Evolutionary conservation across 148 eudicot species (phyloP).

Genomic region (Chenopodium berlandieri): DNA sequence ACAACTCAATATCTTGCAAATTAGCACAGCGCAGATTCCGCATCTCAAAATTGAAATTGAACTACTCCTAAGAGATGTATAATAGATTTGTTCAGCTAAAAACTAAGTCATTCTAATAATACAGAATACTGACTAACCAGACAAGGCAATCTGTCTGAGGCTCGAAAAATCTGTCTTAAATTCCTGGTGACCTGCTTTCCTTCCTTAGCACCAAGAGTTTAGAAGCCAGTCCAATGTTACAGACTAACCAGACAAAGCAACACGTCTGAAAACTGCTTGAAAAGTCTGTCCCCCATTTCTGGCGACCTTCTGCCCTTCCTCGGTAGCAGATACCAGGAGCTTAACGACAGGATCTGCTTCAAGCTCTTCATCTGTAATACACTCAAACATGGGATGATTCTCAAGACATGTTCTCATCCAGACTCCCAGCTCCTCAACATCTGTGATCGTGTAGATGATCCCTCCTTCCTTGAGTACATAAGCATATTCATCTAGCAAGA

Average conservation of each 20-base stretch:
- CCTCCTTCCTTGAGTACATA: conserved; percentile 80
- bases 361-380: conserved; percentile 53
- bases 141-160: not conserved
- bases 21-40: not conserved
- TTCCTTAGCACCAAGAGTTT: not conserved
- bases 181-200: not conserved
- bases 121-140: not conserved
- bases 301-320: conserved; percentile 91
- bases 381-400: conserved; percentile 79
- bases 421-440: conserved; percentile 90
- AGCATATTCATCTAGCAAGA: conserved; percentile 86
- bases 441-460: conserved; percentile 82
- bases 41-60: not conserved
- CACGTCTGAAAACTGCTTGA: conserved; percentile 68
- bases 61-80: not conserved
- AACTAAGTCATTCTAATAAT: not conserved
- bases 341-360: conserved; percentile 76
- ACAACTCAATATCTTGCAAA: not conserved
- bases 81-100: not conserved
- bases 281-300: conserved; percentile 83
- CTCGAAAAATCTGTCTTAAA: not conserved
- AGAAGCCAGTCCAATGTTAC: not conserved
- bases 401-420: conserved; percentile 92
- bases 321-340: conserved; percentile 68
- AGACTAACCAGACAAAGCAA: conserved; percentile 25